phyloP scores from a whole-genome alignment of 352 stramenopile species.

The Phytophthora colocasiae region DNA sequence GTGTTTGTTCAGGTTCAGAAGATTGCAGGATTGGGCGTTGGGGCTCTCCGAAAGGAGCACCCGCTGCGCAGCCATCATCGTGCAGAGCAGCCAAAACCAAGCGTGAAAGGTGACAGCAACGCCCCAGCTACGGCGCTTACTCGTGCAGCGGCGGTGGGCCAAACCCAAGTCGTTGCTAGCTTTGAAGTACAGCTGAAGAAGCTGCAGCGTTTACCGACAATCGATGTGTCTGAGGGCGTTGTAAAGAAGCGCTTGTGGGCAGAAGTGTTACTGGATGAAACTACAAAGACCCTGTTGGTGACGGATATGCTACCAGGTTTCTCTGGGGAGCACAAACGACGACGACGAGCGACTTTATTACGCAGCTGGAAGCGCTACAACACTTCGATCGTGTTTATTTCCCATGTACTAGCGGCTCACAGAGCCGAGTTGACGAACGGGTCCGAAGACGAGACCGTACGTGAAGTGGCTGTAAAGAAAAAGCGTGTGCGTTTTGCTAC shows the following conservation, averaged over 20 bases:
- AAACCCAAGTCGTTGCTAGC: conserved; percentile 61
- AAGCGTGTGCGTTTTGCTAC: conserved; percentile 74
- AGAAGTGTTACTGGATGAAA: conserved; percentile 80
- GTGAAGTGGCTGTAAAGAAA: conserved; percentile 43
- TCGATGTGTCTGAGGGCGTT: conserved; percentile 75
- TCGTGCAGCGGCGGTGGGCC: conserved; percentile 25
- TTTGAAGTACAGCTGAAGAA: conserved; percentile 88
- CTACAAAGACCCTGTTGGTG: conserved; percentile 81
- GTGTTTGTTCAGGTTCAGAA: conserved; percentile 83
- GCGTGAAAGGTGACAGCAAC: conserved; percentile 8
- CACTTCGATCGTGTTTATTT: conserved; percentile 71
- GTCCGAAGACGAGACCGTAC: conserved; percentile 21
- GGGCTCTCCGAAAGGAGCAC: conserved; percentile 39
- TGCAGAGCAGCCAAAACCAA: conserved; percentile 3
- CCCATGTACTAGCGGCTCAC: conserved; percentile 49
- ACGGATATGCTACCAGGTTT: conserved; percentile 82
- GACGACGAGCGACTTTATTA: conserved; percentile 69
- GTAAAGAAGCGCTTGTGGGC: conserved; percentile 73
- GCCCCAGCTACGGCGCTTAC: conserved; percentile 29
- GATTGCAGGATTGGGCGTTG: conserved; percentile 51
- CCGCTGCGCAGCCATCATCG: conserved; percentile 23
- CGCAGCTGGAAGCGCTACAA: conserved; percentile 86
- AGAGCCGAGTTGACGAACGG: conserved; percentile 18
- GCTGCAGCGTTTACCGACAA: conserved; percentile 78
- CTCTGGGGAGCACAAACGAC: conserved; percentile 74